Conservation (phyloP, 768 basidiomycete genomes). For the Hericium erinaceus region DNA sequence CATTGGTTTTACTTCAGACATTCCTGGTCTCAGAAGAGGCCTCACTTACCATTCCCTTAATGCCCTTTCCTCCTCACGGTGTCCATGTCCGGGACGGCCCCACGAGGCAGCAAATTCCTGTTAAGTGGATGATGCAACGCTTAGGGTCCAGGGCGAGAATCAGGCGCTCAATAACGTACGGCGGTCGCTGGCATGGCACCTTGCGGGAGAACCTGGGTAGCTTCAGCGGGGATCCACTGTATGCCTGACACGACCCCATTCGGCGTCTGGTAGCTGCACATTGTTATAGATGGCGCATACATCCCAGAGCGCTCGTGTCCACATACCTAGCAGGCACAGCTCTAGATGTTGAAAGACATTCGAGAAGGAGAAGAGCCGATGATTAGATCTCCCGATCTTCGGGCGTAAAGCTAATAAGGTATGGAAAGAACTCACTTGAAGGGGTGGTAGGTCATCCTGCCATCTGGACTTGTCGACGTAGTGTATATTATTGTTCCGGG, state of each 20-base stretch:
- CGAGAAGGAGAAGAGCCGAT: slow-evolving; percentile 11
- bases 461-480: slow-evolving; percentile 53
- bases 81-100: slow-evolving; percentile 28
- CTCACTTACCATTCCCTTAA: slow-evolving; percentile 13
- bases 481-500: slow-evolving; percentile 71
- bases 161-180: slow-evolving; percentile 26
- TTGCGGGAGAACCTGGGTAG: slow-evolving; percentile 47
- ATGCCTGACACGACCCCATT: slow-evolving; percentile 59
- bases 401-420: too few species aligned
- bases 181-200: slow-evolving; percentile 52
- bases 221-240: slow-evolving; percentile 62
- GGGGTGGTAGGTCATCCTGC: slow-evolving; percentile 54
- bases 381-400: not conserved
- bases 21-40: too few species aligned
- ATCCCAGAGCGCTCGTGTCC: not conserved
- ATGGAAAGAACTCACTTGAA: slow-evolving; percentile 43
- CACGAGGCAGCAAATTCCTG: slow-evolving; percentile 56
- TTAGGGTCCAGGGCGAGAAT: not conserved
- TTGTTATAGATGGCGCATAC: not conserved
- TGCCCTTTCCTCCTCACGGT: slow-evolving; percentile 11
- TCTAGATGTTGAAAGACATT: slow-evolving; percentile 28
- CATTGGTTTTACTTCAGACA: not conserved
- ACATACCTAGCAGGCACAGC: slow-evolving; percentile 66
- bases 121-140: not conserved
- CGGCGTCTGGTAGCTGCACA: slow-evolving; percentile 60